phyloP scores from a whole-genome alignment of 2,329 filamentous ascomycete species.

The Fusarium xyrophilum region DNA sequence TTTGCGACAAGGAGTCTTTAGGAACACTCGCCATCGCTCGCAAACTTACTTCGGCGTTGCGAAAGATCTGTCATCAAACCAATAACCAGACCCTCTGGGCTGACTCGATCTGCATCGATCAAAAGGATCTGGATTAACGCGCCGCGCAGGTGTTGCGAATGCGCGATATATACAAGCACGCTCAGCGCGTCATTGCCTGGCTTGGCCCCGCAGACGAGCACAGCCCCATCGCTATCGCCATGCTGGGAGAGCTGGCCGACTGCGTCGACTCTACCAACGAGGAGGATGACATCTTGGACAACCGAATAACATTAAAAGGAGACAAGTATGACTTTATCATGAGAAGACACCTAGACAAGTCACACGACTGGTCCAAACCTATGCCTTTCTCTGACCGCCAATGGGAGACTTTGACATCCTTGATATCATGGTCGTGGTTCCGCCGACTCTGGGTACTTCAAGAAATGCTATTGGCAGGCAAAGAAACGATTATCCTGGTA shows the following conservation, averaged over 20 bases:
- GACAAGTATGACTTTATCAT: not conserved
- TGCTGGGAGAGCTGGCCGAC: not conserved
- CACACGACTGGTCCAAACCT: not conserved
- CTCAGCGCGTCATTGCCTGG: not conserved
- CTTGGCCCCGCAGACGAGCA: not conserved
- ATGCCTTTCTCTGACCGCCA: not conserved
- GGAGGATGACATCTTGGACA: not conserved
- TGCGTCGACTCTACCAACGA: not conserved
- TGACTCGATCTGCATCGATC: conserved; percentile 12
- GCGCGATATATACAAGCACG: not conserved
- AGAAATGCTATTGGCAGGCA: not conserved
- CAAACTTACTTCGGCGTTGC: conserved; percentile 5
- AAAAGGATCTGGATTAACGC: not conserved
- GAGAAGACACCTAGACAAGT: not conserved
- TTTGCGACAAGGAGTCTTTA: not conserved
- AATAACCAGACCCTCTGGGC: not conserved
- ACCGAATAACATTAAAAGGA: not conserved
- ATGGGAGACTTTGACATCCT: not conserved
- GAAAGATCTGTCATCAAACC: not conserved
- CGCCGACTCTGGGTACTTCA: not conserved
- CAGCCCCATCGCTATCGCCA: not conserved
- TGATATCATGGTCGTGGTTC: not conserved
- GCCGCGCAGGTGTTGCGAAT: conserved; percentile 1
- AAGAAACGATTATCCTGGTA: not conserved
- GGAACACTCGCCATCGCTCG: not conserved